These are phyloP conservation scores for Fraxinus ornus DNA, from an alignment of 305 asterid genomes.

Conservation along the genomic window DNA sequence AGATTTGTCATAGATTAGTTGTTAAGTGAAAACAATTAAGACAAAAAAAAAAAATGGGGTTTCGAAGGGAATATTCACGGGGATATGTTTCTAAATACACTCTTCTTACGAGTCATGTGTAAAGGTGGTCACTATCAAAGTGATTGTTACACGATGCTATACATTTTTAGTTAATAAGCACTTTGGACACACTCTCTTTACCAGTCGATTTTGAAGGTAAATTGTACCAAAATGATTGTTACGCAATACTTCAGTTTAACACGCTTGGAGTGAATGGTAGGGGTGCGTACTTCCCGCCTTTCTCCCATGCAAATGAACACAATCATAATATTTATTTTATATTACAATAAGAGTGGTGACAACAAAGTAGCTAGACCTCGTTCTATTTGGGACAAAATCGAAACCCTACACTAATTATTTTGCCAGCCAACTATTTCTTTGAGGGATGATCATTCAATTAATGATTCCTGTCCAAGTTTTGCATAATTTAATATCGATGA, in stretches of 20 bases:
- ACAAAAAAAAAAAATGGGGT: not conserved
- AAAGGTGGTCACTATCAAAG: too few species aligned
- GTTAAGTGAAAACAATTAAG: not conserved
- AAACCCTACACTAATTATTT: slow-evolving; percentile 20
- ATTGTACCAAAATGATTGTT: not conserved
- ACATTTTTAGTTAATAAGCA: too few species aligned
- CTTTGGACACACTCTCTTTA: not conserved
- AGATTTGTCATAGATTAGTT: not conserved
- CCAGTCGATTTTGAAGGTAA: not conserved
- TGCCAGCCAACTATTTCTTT: not conserved
- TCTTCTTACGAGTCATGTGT: not conserved
- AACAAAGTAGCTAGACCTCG: not conserved
- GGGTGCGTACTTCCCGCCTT: slow-evolving; percentile 27
- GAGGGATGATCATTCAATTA: not conserved
- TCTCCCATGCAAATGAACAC: slow-evolving; percentile 26
- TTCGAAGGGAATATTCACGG: not conserved
- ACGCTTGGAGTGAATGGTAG: slow-evolving; percentile 1
- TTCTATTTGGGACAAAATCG: slow-evolving; percentile 21
- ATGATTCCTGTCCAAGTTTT: not conserved
- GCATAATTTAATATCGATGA: not conserved
- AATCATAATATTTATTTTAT: slow-evolving; percentile 16
- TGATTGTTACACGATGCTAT: not conserved
- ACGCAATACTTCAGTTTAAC: not conserved
- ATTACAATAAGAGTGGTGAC: not conserved
- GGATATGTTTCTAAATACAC: too few species aligned